Percentiles rank a stretch among this genome's conserved stretches.
Conservation (phyloP, 176 grass and related monocot species). For the Tillandsia leiboldiana region DNA sequence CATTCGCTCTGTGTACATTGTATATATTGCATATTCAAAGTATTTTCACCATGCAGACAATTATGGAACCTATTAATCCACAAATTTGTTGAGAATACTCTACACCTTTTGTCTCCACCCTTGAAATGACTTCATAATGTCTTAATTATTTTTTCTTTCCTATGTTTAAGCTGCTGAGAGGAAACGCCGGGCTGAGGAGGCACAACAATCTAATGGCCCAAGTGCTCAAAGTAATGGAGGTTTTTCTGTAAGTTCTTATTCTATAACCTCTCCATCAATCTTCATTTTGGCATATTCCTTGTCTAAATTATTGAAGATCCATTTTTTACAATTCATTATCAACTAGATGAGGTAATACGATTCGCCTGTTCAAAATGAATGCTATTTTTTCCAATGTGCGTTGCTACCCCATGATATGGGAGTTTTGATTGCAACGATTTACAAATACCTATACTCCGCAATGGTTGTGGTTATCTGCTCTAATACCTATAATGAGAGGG, state of each 20-base stretch:
- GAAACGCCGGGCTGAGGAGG: slow-evolving; percentile 62
- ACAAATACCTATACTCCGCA: not conserved
- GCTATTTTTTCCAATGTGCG: not conserved
- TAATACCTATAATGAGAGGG: not conserved
- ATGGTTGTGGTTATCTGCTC: not conserved
- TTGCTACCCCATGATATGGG: not conserved
- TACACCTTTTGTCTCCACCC: no score
- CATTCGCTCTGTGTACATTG: no score
- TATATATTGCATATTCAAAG: no score
- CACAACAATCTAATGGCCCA: slow-evolving; percentile 44
- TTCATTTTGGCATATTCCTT: not conserved
- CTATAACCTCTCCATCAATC: not conserved
- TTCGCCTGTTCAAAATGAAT: not conserved
- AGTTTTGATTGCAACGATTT: not conserved
- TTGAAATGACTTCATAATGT: not conserved
- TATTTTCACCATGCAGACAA: no score
- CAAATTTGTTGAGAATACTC: no score
- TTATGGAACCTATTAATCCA: no score
- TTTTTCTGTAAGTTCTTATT: slow-evolving; percentile 52
- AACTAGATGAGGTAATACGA: not conserved
- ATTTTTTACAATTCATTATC: not conserved
- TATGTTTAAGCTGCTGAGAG: slow-evolving; percentile 51
- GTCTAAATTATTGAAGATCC: not conserved
- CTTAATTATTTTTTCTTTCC: slow-evolving; percentile 20
- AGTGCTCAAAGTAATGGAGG: slow-evolving; percentile 55